Evolutionary conservation across 2,329 filamentous ascomycete species (phyloP), one percentile per base, ranked within the genome.

Genomic region (Juglanconis juglandina): DNA sequence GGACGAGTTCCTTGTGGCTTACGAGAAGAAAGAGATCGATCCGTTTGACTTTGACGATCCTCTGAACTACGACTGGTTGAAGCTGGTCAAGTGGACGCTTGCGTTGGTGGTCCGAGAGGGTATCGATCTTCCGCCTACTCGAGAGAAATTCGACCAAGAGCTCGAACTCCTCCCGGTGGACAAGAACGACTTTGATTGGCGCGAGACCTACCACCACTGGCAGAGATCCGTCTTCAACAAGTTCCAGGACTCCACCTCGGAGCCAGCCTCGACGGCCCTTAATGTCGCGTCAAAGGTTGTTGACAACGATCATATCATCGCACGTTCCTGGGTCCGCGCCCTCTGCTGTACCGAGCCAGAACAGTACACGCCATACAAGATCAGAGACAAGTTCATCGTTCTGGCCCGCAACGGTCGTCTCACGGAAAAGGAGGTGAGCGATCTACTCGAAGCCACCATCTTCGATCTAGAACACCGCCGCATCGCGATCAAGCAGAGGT

Each of bases 51-150:
- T 84, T 64, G 79, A 89, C 54, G 75, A 88, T 50, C 78, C 86
- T 0, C 71, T 81, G 44, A 79, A 81, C 1, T 91, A 91, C 61
- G 87, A 93, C 68, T 92, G 90, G 89, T 73, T 77, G 9, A 72
- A 71, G 4, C 72, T 93, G 5, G 81, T 92, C 51, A 77, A 81
- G 41, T 94, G 90, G 90, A 81, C 87, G 1, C 75, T 85, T 64
- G 77, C 79, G 30, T 81, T 84, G 4, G 73, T 79, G 32, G 74
- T 74, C 0, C 72, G 77, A 35, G 75, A 79, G 57, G 76, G 77
- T 0, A 67, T 81, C 39, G 70, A 77, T 30, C 76, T 88, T 2
- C 85, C 85, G 1, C 68, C 70, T 3, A 77, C 77, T 1, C 76
- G 78, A 49, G 66, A 70, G 9, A 69, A 71, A 14, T 70, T 89